A percentile compares a stretch with the other conserved stretches of the same genome.
phyloP scores from a whole-genome alignment of 2,329 filamentous ascomycete species.

The Exophiala viscosa region DNA sequence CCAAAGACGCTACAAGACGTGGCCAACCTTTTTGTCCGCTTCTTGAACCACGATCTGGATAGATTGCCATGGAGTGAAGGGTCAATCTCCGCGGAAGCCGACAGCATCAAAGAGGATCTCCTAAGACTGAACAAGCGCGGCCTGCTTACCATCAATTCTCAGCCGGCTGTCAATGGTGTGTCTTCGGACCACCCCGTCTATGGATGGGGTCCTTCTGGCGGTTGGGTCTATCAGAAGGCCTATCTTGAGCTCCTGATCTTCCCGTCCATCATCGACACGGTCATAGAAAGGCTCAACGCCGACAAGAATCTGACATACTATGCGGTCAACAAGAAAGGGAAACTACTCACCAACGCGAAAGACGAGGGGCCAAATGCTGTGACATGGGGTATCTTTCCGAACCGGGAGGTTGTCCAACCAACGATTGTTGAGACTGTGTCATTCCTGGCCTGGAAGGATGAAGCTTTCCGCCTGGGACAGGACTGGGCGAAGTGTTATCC shows the following conservation, averaged over 20 bases:
- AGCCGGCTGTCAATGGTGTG: constrained; percentile 87
- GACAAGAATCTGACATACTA: constrained; percentile 89
- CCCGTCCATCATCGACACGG: constrained; percentile 70
- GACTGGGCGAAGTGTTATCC: constrained; percentile 95
- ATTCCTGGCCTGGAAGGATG: constrained; percentile 98
- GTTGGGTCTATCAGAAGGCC: constrained; percentile 97
- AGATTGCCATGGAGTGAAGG: constrained; percentile 92
- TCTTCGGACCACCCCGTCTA: constrained; percentile 83
- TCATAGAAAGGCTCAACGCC: constrained; percentile 72
- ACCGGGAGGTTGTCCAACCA: constrained; percentile 98
- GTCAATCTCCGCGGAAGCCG: constrained; percentile 76
- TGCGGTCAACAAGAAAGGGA: constrained; percentile 78
- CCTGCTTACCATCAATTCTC: constrained; percentile 93
- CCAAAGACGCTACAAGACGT: constrained; percentile 77
- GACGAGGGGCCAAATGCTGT: constrained; percentile 93
- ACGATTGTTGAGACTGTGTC: constrained; percentile 98
- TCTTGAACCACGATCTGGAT: constrained; percentile 75
- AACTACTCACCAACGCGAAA: constrained; percentile 77
- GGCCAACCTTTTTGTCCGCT: constrained; percentile 76
- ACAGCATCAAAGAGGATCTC: constrained; percentile 71
- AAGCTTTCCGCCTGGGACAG: constrained; percentile 85
- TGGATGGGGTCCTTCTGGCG: constrained; percentile 91
- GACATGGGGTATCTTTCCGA: constrained; percentile 98
- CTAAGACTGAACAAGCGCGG: constrained; percentile 80
- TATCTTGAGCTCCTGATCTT: constrained; percentile 90